Percentiles rank a stretch among this genome's conserved stretches.
Conservation (phyloP, 352 stramenopile genomes). For the Phytophthora podocarpi region DNA sequence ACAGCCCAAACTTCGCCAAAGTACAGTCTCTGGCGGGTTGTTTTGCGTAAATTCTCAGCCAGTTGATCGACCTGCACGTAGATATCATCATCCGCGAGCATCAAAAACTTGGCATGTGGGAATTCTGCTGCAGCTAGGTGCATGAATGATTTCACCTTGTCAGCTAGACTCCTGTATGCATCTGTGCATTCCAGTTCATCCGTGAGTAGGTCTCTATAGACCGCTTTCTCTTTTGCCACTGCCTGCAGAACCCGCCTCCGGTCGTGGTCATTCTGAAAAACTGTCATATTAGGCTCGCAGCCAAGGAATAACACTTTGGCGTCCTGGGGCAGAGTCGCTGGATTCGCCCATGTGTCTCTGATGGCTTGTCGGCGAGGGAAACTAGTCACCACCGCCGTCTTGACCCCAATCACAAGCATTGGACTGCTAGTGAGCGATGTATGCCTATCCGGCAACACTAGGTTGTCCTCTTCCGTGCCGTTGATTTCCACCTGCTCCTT, state of each 20-base stretch:
- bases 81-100: conserved; percentile 65
- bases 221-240: conserved; percentile 39
- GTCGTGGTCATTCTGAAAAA: conserved; percentile 9
- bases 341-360: conserved; percentile 44
- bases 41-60: neutral
- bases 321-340: conserved; percentile 14
- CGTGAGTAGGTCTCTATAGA: conserved; percentile 52
- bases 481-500: neutral
- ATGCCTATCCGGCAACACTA: neutral
- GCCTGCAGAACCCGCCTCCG: conserved; percentile 9
- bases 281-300: conserved; percentile 18
- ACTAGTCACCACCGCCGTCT: conserved; percentile 37
- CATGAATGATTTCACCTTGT: conserved; percentile 70
- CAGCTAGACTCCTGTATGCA: conserved; percentile 49
- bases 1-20: conserved; percentile 30
- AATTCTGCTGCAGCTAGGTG: conserved; percentile 35
- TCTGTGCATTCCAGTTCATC: conserved; percentile 57
- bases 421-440: neutral
- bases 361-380: conserved; percentile 49
- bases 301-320: conserved; percentile 43
- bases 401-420: conserved; percentile 49
- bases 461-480: neutral
- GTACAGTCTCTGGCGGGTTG: conserved; percentile 1
- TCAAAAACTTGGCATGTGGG: conserved; percentile 40
- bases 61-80: conserved; percentile 49